These are phyloP conservation scores for Dendrobium huoshanense DNA, from an alignment of 106 monocot genomes.

Conservation along the genomic window DNA sequence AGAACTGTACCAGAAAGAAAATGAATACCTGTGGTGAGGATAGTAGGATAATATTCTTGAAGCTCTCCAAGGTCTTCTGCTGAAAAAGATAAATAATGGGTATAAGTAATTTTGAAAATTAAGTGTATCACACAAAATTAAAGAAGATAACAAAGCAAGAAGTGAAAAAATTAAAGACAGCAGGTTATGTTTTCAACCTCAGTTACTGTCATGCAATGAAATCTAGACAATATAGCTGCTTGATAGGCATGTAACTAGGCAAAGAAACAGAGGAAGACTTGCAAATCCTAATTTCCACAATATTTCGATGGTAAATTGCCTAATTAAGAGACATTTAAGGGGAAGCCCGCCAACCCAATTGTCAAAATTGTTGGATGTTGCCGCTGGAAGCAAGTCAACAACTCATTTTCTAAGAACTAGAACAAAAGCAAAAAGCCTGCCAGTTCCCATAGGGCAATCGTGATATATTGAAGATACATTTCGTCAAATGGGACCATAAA, in stretches of 20 bases:
- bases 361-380: too few relatives aligned
- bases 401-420: too few relatives aligned
- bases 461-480: not conserved
- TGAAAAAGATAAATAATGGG: slow-evolving; percentile 37
- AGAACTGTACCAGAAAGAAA: not conserved
- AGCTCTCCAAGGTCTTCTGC: slow-evolving; percentile 87
- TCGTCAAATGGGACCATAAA: not conserved
- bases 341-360: not conserved
- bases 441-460: not conserved
- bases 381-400: too few relatives aligned
- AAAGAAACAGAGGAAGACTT: not conserved
- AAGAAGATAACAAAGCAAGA: not conserved
- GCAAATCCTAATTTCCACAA: not conserved
- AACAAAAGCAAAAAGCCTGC: not conserved
- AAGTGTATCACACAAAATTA: not conserved
- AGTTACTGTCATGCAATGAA: too few relatives aligned
- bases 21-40: slow-evolving; percentile 84
- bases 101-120: not conserved
- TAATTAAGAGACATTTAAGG: not conserved
- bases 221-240: not conserved
- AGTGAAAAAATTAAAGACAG: not conserved
- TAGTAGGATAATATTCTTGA: slow-evolving; percentile 85
- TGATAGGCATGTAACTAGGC: not conserved
- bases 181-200: not conserved
- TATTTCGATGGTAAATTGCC: not conserved